A percentile compares a stretch with the other conserved stretches of the same genome.
These are phyloP conservation scores for Spirogloea muscicola DNA, from an alignment of 139 green algal genomes.

Conservation along the genomic window DNA sequence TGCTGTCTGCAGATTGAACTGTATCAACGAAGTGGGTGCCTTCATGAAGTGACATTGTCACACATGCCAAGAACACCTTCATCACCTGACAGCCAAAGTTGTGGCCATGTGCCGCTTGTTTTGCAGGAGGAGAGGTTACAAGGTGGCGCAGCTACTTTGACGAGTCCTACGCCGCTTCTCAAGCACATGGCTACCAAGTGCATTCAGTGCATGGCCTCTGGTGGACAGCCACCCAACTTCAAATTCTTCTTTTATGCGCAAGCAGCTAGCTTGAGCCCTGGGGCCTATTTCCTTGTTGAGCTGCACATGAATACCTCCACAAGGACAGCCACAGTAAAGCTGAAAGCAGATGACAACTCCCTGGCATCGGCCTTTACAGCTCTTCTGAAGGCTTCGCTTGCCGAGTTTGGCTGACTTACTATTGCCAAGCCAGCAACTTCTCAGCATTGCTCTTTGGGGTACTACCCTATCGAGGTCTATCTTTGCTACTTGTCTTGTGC, in stretches of 20 bases:
- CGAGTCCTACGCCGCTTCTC: slow-evolving; percentile 16
- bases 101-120: slow-evolving; percentile 4
- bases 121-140: slow-evolving; percentile 29
- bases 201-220: slow-evolving; percentile 71
- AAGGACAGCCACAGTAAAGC: slow-evolving; percentile 47
- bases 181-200: slow-evolving; percentile 57
- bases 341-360: slow-evolving; percentile 55
- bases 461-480: too few species aligned
- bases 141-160: not conserved
- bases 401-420: not conserved
- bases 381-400: not conserved
- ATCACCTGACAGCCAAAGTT: slow-evolving; percentile 24
- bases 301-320: slow-evolving; percentile 54
- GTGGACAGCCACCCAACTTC: slow-evolving; percentile 58
- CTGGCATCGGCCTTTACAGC: slow-evolving; percentile 3
- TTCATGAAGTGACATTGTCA: not conserved
- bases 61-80: not conserved
- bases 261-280: slow-evolving; percentile 19
- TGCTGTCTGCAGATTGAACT: slow-evolving; percentile 1
- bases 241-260: slow-evolving; percentile 83
- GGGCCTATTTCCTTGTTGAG: slow-evolving; percentile 60
- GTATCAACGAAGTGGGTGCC: slow-evolving; percentile 18
- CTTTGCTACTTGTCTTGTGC: too few species aligned
- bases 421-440: too few species aligned
- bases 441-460: too few species aligned